Evolutionary conservation across 768 basidiomycete genomes (phyloP).

Genomic region (Coprinopsis sp.): DNA sequence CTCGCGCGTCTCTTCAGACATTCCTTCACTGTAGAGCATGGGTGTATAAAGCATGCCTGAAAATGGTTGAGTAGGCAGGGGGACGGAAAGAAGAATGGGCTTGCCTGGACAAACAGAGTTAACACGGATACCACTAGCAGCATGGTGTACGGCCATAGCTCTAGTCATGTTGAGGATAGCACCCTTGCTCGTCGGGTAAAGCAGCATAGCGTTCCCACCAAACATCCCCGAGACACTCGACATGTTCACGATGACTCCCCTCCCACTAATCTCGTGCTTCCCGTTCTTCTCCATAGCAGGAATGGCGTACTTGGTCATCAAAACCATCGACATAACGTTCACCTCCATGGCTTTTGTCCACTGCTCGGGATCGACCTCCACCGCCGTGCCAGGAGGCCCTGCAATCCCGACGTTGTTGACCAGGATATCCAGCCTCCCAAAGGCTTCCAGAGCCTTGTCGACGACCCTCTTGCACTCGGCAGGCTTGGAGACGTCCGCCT

Average conservation of each 20-base stretch:
- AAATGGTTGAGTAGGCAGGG: not conserved
- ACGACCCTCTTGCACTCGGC: conserved; percentile 33
- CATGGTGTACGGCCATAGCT: conserved; percentile 42
- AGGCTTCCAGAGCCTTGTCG: conserved; percentile 28
- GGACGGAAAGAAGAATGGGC: not conserved
- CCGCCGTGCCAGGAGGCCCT: conserved; percentile 34
- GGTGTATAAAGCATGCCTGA: conserved; percentile 38
- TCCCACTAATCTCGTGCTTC: conserved; percentile 23
- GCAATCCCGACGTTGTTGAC: conserved; percentile 39
- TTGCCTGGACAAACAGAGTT: conserved; percentile 39
- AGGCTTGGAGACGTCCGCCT: conserved; percentile 33
- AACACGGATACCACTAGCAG: conserved; percentile 34
- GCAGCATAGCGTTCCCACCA: conserved; percentile 35
- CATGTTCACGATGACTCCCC: conserved; percentile 39
- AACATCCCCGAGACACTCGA: conserved; percentile 33
- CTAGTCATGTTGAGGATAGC: conserved; percentile 41
- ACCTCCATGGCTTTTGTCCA: conserved; percentile 34
- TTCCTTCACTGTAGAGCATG: conserved; percentile 35
- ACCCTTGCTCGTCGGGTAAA: conserved; percentile 41
- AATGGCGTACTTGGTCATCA: conserved; percentile 39
- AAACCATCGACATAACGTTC: conserved; percentile 40
- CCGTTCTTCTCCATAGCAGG: conserved; percentile 39
- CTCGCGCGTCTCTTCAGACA: conserved; percentile 32
- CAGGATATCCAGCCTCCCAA: conserved; percentile 38
- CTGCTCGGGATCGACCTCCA: conserved; percentile 31